These are phyloP conservation scores for Syzygium malaccense DNA, from an alignment of 441 rosid species.

Conservation along the genomic window DNA sequence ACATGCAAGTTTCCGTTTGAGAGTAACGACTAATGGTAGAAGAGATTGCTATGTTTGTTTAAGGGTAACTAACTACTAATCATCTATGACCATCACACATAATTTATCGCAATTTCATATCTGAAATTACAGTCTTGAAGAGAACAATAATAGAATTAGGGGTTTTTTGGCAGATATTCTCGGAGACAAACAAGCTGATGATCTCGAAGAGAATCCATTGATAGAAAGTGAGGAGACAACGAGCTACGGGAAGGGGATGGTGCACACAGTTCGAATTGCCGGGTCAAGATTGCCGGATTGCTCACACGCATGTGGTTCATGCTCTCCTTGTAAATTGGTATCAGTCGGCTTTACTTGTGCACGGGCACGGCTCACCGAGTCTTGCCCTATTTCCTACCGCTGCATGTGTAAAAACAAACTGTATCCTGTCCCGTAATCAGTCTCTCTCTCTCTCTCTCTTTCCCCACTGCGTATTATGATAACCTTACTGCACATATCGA, in stretches of 20 bases:
- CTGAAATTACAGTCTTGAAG: background rate
- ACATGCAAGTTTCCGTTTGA: background rate
- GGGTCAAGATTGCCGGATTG: constrained; percentile 18
- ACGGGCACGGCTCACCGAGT: background rate
- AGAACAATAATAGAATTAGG: background rate
- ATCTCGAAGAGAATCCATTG: background rate
- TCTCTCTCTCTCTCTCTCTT: background rate
- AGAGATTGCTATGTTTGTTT: background rate
- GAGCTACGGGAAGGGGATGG: background rate
- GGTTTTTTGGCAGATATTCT: background rate
- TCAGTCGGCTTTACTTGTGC: background rate
- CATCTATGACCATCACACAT: background rate
- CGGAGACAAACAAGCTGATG: background rate
- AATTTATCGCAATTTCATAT: background rate
- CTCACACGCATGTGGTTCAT: constrained; percentile 18
- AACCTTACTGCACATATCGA: background rate
- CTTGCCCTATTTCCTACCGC: constrained; percentile 9
- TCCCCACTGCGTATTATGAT: background rate
- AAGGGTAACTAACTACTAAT: background rate
- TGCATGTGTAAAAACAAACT: constrained; percentile 11
- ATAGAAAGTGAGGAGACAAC: background rate
- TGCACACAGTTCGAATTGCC: background rate
- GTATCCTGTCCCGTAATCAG: constrained; percentile 4
- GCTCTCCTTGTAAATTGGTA: constrained; percentile 14
- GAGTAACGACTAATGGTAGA: background rate